Conservation (phyloP, 192 early-diverging fungal genomes). For the Chytriomyces sp. region DNA sequence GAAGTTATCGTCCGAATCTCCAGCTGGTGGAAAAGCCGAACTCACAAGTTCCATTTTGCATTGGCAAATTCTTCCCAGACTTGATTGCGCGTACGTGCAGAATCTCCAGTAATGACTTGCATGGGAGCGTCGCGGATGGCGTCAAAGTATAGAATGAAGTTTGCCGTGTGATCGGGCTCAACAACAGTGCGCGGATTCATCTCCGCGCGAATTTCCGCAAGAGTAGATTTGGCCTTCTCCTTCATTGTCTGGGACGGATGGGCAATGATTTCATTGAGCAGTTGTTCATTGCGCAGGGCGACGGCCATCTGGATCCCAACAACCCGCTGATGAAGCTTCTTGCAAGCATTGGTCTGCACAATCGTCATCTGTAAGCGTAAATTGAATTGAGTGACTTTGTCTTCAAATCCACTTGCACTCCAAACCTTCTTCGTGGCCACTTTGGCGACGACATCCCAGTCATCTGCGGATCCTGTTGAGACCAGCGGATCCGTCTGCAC, state of each 20-base stretch:
- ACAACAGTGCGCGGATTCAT: neutral
- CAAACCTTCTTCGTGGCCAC: too few relatives aligned
- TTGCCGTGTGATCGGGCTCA: too few relatives aligned
- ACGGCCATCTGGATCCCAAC: conserved; percentile 20
- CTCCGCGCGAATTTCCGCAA: neutral
- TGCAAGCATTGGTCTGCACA: conserved; percentile 20
- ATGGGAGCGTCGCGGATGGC: neutral
- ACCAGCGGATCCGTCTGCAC: too few relatives aligned
- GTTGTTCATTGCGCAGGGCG: neutral
- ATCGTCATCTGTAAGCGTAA: too few relatives aligned
- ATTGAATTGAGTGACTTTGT: too few relatives aligned
- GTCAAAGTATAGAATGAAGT: neutral
- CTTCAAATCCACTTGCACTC: too few relatives aligned
- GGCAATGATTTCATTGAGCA: neutral
- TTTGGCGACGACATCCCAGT: too few relatives aligned
- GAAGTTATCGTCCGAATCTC: neutral
- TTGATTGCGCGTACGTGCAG: neutral
- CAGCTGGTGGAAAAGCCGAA: neutral
- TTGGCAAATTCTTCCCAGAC: neutral
- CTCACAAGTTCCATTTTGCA: neutral
- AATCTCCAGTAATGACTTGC: neutral
- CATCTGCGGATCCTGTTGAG: too few relatives aligned
- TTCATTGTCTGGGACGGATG: conserved; percentile 18
- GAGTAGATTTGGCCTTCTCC: neutral
- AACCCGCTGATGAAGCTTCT: neutral